Percentiles rank a stretch among this genome's conserved stretches.
phyloP scores from a whole-genome alignment of 2,329 filamentous ascomycete genomes.

The Cercospora sp. region DNA sequence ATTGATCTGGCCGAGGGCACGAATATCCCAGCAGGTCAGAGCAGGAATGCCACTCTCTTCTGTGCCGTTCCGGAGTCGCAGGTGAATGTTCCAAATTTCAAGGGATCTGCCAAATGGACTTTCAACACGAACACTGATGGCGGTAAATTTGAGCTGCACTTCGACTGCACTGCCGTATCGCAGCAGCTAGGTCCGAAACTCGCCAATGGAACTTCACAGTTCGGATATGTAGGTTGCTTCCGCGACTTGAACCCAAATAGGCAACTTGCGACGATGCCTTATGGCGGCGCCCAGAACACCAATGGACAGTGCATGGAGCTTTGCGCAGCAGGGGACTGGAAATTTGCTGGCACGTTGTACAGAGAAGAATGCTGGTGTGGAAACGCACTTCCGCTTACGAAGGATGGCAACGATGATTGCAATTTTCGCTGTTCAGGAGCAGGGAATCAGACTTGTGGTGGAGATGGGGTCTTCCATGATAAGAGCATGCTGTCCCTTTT shows the following conservation, averaged over 20 bases:
- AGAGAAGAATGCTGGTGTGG: conserved; percentile 29
- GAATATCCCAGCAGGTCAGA: conserved; percentile 9
- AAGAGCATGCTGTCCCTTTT: conserved; percentile 14
- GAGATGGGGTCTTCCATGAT: not conserved
- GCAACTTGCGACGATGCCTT: conserved; percentile 32
- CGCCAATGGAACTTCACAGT: conserved; percentile 11
- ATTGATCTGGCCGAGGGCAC: conserved; percentile 18
- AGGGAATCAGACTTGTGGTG: conserved; percentile 35
- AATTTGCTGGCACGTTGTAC: conserved; percentile 42
- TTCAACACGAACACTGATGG: conserved; percentile 37
- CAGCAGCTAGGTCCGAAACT: conserved; percentile 11
- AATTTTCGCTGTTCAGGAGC: conserved; percentile 31
- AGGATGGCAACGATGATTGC: conserved; percentile 21
- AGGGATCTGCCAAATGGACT: conserved; percentile 8
- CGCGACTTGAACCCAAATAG: conserved; percentile 31
- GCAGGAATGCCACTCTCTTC: conserved; percentile 12
- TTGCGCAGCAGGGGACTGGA: conserved; percentile 36
- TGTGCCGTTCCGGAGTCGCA: conserved; percentile 11
- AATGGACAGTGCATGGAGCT: conserved; percentile 37
- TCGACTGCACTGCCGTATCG: conserved; percentile 7
- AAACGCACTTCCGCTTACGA: conserved; percentile 15
- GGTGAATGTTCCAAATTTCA: not conserved
- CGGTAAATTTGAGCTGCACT: conserved; percentile 37
- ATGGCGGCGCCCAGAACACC: conserved; percentile 34
- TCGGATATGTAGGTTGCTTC: conserved; percentile 36